Percentiles rank a stretch among this genome's conserved stretches.
These are phyloP conservation scores for Pythium phragmitis DNA, from an alignment of 352 stramenopile genomes.

Conservation along the genomic window DNA sequence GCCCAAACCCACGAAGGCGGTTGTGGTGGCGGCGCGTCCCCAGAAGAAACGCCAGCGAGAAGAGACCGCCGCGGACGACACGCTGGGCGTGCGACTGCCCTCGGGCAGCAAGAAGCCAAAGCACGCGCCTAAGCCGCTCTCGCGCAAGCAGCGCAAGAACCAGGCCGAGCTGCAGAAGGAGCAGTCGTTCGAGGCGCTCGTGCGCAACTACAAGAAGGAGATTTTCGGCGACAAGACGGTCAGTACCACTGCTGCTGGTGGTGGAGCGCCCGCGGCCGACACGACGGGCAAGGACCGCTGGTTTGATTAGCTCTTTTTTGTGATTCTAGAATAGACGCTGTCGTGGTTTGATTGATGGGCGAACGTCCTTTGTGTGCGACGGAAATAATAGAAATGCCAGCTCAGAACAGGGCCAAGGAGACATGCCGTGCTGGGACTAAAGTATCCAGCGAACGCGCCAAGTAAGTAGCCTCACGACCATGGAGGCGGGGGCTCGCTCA, in stretches of 20 bases:
- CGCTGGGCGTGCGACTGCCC: slow-evolving; percentile 14
- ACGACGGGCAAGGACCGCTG: slow-evolving; percentile 47
- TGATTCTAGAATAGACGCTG: not conserved
- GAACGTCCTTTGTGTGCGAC: not conserved
- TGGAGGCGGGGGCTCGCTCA: not conserved
- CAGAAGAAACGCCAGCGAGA: slow-evolving; percentile 31
- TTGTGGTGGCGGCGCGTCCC: slow-evolving; percentile 25
- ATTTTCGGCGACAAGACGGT: slow-evolving; percentile 61
- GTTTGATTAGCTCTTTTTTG: slow-evolving; percentile 50
- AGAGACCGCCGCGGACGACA: not conserved
- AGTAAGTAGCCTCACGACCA: too few species aligned
- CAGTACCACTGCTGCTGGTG: not conserved
- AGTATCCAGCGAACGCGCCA: too few species aligned
- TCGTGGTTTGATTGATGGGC: too few species aligned
- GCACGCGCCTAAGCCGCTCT: slow-evolving; percentile 28
- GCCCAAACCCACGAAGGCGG: slow-evolving; percentile 22
- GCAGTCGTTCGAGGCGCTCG: slow-evolving; percentile 74
- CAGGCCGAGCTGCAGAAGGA: slow-evolving; percentile 51
- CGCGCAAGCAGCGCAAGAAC: slow-evolving; percentile 73
- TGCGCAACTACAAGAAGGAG: slow-evolving; percentile 83
- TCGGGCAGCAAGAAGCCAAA: slow-evolving; percentile 7
- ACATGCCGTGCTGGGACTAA: not conserved
- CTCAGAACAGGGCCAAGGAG: not conserved
- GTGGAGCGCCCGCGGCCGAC: not conserved
- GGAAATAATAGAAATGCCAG: too few species aligned